A percentile compares a stretch with the other conserved stretches of the same genome.
Evolutionary conservation across 306 rosid species (phyloP).

Genomic region (Lagenaria siceraria): DNA sequence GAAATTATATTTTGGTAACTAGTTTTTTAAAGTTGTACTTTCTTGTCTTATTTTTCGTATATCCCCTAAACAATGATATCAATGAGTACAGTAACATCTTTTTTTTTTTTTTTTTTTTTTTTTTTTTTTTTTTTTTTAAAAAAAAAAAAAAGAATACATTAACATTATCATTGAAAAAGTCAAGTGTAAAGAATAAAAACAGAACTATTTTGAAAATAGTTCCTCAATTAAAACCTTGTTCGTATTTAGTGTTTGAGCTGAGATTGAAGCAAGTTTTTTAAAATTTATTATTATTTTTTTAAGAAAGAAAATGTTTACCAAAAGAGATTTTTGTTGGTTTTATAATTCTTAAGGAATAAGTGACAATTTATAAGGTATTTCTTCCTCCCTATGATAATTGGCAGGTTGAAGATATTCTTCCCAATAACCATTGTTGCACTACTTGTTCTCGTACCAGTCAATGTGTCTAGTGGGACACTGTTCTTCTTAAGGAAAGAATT

Average conservation of each 20-base stretch:
- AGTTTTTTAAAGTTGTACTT: neutral
- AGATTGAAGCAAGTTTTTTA: too few species aligned
- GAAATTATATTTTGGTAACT: neutral
- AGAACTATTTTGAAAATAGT: neutral
- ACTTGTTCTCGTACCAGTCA: slow-evolving; percentile 79
- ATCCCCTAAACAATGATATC: neutral
- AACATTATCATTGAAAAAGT: neutral
- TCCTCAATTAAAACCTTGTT: neutral
- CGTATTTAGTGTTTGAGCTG: neutral
- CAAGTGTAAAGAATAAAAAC: neutral
- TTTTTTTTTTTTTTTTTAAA: too few species aligned
- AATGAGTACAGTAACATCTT: neutral
- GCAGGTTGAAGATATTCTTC: slow-evolving; percentile 76
- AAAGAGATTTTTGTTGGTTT: neutral
- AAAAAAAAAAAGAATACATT: too few species aligned
- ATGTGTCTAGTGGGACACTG: slow-evolving; percentile 76
- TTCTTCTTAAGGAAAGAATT: slow-evolving; percentile 65
- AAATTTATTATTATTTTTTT: too few species aligned
- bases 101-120: too few species aligned
- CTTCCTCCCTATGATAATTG: neutral
- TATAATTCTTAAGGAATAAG: neutral
- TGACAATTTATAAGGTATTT: neutral
- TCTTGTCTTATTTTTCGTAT: neutral
- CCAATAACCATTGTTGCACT: slow-evolving; percentile 76
- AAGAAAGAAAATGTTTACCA: too few species aligned